These are phyloP conservation scores for Phaeoacremonium minimum DNA, from an alignment of 2,329 filamentous ascomycete species.

Conservation along the genomic window DNA sequence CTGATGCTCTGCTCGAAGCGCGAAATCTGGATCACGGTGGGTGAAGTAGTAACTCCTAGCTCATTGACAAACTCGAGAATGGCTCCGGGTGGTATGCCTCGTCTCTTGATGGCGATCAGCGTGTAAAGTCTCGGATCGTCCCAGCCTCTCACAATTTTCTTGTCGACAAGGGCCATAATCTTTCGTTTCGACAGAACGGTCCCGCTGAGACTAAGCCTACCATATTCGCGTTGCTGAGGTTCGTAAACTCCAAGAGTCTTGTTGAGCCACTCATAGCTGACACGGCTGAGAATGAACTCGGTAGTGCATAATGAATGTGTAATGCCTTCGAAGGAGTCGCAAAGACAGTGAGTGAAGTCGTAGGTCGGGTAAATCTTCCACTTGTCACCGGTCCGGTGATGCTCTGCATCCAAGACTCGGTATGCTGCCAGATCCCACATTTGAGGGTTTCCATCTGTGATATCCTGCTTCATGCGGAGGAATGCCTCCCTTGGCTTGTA, in stretches of 20 bases:
- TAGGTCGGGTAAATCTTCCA: constrained; percentile 97
- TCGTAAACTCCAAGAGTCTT: constrained; percentile 77
- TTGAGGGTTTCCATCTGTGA: constrained; percentile 79
- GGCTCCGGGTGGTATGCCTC: constrained; percentile 83
- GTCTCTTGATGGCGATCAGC: constrained; percentile 74
- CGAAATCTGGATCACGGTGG: constrained; percentile 72
- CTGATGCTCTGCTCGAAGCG: constrained; percentile 85
- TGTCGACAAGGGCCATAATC: constrained; percentile 69
- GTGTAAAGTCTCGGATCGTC: constrained; percentile 90
- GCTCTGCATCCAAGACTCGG: constrained; percentile 65
- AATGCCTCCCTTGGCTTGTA: constrained; percentile 82
- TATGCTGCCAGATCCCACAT: constrained; percentile 97
- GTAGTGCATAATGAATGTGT: constrained; percentile 52
- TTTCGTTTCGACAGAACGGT: constrained; percentile 86
- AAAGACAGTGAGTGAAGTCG: constrained; percentile 86
- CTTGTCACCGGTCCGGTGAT: constrained; percentile 74
- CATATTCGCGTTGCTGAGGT: constrained; percentile 76
- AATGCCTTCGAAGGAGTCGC: constrained; percentile 88
- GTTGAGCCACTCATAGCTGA: constrained; percentile 89
- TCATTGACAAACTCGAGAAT: constrained; percentile 89
- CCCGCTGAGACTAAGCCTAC: constrained; percentile 73
- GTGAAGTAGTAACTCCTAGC: constrained; percentile 81
- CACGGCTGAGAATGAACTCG: constrained; percentile 32
- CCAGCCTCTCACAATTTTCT: constrained; percentile 76
- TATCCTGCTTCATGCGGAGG: constrained; percentile 90